Conservation (phyloP, 495 filamentous ascomycete genomes). For the Neurospora sp. region DNA sequence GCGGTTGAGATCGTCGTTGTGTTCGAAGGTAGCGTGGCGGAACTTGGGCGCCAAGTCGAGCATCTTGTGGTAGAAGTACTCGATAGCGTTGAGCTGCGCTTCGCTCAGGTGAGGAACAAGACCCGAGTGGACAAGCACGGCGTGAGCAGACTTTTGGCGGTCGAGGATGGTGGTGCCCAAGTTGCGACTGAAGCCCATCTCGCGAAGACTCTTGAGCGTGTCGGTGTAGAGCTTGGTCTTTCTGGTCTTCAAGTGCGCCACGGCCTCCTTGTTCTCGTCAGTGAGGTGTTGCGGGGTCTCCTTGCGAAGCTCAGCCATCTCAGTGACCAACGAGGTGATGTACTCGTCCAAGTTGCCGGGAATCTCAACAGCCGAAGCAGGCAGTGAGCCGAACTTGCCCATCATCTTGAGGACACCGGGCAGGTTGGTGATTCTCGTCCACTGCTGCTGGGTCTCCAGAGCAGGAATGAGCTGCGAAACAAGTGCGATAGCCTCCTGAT, state of each 20-base stretch:
- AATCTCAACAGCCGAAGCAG: conserved; percentile 43
- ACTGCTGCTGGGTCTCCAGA: conserved; percentile 46
- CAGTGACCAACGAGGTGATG: conserved; percentile 52
- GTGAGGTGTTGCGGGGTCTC: conserved; percentile 68
- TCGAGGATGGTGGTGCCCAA: conserved; percentile 56
- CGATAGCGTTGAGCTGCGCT: conserved; percentile 30
- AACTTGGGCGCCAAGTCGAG: conserved; percentile 60
- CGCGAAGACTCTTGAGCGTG: conserved; percentile 64
- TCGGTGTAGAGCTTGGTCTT: conserved; percentile 91
- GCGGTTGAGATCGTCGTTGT: conserved; percentile 72
- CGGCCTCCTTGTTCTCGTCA: conserved; percentile 68
- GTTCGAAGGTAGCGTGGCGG: conserved; percentile 53
- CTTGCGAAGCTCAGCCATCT: conserved; percentile 61
- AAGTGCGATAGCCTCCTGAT: conserved; percentile 35
- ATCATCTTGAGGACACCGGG: conserved; percentile 47
- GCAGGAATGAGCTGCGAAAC: conserved; percentile 42
- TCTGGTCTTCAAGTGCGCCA: conserved; percentile 78
- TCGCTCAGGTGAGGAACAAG: conserved; percentile 9
- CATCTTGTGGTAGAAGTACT: conserved; percentile 69
- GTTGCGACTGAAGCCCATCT: conserved; percentile 84
- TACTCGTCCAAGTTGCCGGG: conserved; percentile 55
- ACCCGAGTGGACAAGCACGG: conserved; percentile 44
- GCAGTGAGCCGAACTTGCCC: conserved; percentile 37
- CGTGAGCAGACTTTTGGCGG: conserved; percentile 58
- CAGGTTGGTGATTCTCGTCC: conserved; percentile 61